Conservation (phyloP, 2,329 filamentous ascomycete species). For the Rasamsonia emersonii region DNA sequence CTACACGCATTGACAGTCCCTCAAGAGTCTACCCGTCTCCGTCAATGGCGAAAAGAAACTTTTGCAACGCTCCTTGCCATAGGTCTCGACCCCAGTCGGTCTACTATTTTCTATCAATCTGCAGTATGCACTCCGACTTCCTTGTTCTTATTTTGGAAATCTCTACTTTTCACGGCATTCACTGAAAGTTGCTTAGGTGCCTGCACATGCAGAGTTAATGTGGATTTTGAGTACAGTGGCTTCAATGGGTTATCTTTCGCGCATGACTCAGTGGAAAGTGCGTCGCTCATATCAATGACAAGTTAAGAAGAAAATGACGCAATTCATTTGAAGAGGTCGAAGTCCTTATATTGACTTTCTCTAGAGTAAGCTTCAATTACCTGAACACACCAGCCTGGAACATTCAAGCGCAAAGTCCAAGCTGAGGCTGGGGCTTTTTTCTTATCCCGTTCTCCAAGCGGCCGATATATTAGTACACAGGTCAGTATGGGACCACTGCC, state of each 20-base stretch:
- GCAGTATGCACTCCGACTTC: constrained; percentile 43
- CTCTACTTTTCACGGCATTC: background rate
- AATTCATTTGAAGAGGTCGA: background rate
- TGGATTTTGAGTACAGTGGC: constrained; percentile 93
- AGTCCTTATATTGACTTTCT: constrained; percentile 3
- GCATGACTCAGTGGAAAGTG: constrained; percentile 99
- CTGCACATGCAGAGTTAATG: constrained; percentile 82
- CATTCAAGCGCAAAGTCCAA: constrained; percentile 47
- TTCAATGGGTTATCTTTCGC: constrained; percentile 82
- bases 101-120: constrained; percentile 75
- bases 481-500: constrained; percentile 29
- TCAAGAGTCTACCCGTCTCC: constrained; percentile 55
- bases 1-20: constrained; percentile 83
- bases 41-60: constrained; percentile 60
- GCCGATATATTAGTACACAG: constrained; percentile 86
- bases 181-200: constrained; percentile 43
- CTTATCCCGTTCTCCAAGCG: constrained; percentile 90
- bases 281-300: constrained; percentile 7
- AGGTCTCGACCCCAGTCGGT: constrained; percentile 69
- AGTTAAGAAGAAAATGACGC: constrained; percentile 1
- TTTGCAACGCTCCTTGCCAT: constrained; percentile 75
- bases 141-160: no score
- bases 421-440: constrained; percentile 83
- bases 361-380: constrained; percentile 64
- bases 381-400: constrained; percentile 52